Base-by-base conservation (phyloP, 305 asterid genomes). In the Fraxinus baroniana region DNA sequence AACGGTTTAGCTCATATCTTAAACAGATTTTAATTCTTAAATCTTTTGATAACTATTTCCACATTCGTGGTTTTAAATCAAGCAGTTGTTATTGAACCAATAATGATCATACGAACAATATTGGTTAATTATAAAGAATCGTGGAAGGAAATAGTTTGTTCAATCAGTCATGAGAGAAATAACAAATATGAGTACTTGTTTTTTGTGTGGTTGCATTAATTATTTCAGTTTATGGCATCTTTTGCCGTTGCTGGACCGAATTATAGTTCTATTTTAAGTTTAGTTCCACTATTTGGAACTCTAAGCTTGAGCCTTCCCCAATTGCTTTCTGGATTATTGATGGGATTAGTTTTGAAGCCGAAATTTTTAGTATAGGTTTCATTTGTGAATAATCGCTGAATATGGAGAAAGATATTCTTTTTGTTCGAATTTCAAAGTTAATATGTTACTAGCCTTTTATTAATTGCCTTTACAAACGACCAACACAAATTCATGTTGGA, bases 291-390 rank as follows among this genome's bases (percentile, higher is more conserved):
- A 28, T n/a, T 64, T 15, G 30, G 35, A 37, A 24, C 10, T 9
- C 60, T 78, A 7, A 83, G 39, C 52, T 80, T 18, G 33, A 73
- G 36, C 4, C 64, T 77, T 78, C n/a, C 33, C 73, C 22, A 24
- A 30, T 73, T 44, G 83, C 60, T 85, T 52, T 32, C 62, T 74
- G 12, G 75, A 60, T 30, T 60, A 62, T 20, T 68, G 78, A 62
- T 78, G 39, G 5, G 24, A 73, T 81, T 62, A 78, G 35, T 35
- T 74, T 46, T 44, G 55, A 78, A 24, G 44, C 18, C 1, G 44
- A 35, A 46, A 39, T 78, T 52, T 20, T 60, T 57, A 22, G 32
- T 49, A 37, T 76, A 71, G 37, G 76, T 52, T 36, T 41, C 30
- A 44, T 79, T 64, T 9, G 64, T n/a, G 24, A 52, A 52, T 52